phyloP scores from a whole-genome alignment of 495 filamentous ascomycete genomes.

The Podospora pseudocomata region DNA sequence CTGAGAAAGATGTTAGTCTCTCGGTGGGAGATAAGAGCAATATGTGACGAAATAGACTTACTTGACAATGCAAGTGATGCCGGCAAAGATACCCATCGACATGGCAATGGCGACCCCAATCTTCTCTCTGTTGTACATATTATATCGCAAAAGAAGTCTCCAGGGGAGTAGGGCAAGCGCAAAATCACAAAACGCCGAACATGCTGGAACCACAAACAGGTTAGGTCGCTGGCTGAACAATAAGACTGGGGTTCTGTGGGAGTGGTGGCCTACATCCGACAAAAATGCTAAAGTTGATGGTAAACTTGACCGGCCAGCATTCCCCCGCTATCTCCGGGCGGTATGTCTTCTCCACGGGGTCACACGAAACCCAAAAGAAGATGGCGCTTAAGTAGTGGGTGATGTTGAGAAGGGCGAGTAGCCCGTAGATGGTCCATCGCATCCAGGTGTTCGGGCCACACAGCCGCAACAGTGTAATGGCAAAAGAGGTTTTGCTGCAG shows the following conservation, averaged over 20 bases:
- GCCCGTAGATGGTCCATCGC: conserved; percentile 24
- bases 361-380: conserved; percentile 39
- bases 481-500: conserved; percentile 38
- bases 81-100: conserved; percentile 32
- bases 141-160: conserved; percentile 24
- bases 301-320: conserved; percentile 33
- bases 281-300: conserved; percentile 16
- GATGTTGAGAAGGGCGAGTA: conserved; percentile 37
- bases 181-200: conserved; percentile 29
- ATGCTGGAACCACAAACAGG: conserved; percentile 19
- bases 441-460: conserved; percentile 22
- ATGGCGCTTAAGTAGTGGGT: conserved; percentile 38
- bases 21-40: neutral
- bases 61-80: conserved; percentile 28
- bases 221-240: neutral
- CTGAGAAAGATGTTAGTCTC: neutral
- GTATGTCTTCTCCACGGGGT: conserved; percentile 38
- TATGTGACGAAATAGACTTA: neutral
- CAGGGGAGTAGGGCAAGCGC: conserved; percentile 27
- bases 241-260: neutral
- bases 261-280: conserved; percentile 15
- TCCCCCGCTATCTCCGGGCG: conserved; percentile 21
- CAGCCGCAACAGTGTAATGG: conserved; percentile 30
- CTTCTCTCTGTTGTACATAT: conserved; percentile 32
- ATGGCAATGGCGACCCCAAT: conserved; percentile 31